These are phyloP conservation scores for Kurtzmaniella quercitrusa DNA, from an alignment of 1,139 yeast species.

Conservation along the genomic window DNA sequence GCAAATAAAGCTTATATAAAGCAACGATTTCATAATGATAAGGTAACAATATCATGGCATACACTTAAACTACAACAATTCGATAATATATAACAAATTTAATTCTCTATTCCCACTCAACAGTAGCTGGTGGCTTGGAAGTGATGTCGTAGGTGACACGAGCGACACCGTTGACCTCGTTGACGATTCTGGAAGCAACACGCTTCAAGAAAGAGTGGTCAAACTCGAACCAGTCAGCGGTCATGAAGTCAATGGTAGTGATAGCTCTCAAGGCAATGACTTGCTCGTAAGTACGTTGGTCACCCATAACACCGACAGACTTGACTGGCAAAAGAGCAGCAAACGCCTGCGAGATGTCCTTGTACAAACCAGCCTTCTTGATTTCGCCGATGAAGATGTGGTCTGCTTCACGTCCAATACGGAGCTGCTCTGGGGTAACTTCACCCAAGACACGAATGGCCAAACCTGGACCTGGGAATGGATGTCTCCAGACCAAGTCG, in stretches of 20 bases:
- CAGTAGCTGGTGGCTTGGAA: slow-evolving; percentile 99
- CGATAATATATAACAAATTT: not conserved
- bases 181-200: slow-evolving; percentile 94
- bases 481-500: slow-evolving; percentile 99
- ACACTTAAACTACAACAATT: not conserved
- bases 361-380: slow-evolving; percentile 86
- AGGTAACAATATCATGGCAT: not conserved
- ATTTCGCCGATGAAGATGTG: slow-evolving; percentile 94
- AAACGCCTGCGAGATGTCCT: slow-evolving; percentile 93
- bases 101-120: slow-evolving; percentile 84
- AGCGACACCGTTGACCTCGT: slow-evolving; percentile 98
- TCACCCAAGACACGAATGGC: slow-evolving; percentile 98
- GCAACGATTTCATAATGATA: not conserved
- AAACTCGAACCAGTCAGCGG: slow-evolving; percentile 98
- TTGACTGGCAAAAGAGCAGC: slow-evolving; percentile 96
- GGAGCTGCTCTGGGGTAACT: slow-evolving; percentile 88
- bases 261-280: slow-evolving; percentile 98
- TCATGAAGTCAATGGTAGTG: slow-evolving; percentile 97
- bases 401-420: slow-evolving; percentile 97
- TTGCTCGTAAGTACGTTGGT: slow-evolving; percentile 98
- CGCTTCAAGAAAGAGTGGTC: slow-evolving; percentile 89
- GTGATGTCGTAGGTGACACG: slow-evolving; percentile 98
- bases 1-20: too few relatives aligned
- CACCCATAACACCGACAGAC: slow-evolving; percentile 99
- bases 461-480: slow-evolving; percentile 99